These are phyloP conservation scores for Volvox reticuliferus DNA, from an alignment of 139 green algal genomes.

Conservation along the genomic window DNA sequence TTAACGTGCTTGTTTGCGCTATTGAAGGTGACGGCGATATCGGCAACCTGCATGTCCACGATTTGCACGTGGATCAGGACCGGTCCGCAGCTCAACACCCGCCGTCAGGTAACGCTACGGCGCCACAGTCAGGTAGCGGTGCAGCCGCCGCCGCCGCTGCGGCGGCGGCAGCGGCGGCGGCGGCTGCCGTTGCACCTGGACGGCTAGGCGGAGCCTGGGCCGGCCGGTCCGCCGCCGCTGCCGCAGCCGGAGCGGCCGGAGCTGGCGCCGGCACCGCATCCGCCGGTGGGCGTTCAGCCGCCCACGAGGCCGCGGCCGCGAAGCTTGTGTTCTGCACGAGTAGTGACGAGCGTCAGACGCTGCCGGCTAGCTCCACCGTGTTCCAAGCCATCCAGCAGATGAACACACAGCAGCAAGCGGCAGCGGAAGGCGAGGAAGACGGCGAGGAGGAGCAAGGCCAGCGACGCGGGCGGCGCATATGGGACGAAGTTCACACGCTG, in stretches of 20 bases:
- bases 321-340: conserved; percentile 81
- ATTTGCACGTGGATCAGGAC: conserved; percentile 78
- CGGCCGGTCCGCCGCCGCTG: not conserved
- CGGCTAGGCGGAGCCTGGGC: not conserved
- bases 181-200: not conserved
- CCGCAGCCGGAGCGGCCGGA: conserved; percentile 24
- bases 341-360: conserved; percentile 46
- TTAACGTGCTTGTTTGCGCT: too few species aligned
- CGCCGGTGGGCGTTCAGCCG: conserved; percentile 40
- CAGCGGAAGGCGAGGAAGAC: conserved; percentile 49
- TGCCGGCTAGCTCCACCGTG: conserved; percentile 77
- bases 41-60: conserved; percentile 76
- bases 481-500: conserved; percentile 92
- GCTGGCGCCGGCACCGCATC: conserved; percentile 11
- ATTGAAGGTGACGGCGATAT: conserved; percentile 48
- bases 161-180: conserved; percentile 20
- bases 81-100: not conserved
- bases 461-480: conserved; percentile 68
- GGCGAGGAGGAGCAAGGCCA: conserved; percentile 7
- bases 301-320: conserved; percentile 42
- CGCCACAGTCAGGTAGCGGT: not conserved
- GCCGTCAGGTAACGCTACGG: not conserved
- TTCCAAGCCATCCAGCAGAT: conserved; percentile 88
- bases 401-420: conserved; percentile 21
- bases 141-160: conserved; percentile 7